Percentiles rank a stretch among this genome's conserved stretches.
phyloP scores from a whole-genome alignment of 129 eudicot genomes.

The Silybum marianum region DNA sequence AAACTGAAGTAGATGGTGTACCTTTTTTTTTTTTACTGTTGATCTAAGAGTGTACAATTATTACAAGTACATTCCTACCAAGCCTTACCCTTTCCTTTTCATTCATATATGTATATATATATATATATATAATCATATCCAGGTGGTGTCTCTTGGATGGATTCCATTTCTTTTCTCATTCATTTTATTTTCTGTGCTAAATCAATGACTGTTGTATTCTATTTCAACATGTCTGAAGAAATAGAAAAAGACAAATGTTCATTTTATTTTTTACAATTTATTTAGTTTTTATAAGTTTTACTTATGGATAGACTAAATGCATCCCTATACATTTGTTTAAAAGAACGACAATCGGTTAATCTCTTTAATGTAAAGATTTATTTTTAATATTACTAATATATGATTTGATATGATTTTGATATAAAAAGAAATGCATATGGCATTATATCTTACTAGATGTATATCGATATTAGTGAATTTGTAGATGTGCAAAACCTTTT shows the following conservation, averaged over 20 bases:
- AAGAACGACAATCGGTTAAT: too few relatives aligned
- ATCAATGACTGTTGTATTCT: background rate
- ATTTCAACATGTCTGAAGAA: background rate
- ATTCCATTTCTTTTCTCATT: background rate
- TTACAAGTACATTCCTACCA: conserved; percentile 28
- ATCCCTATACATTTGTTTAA: too few relatives aligned
- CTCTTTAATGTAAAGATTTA: too few relatives aligned
- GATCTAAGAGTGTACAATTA: conserved; percentile 39
- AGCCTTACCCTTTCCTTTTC: background rate
- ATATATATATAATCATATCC: background rate
- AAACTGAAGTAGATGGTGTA: conserved; percentile 27
- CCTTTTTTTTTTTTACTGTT: conserved; percentile 7
- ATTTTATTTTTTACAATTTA: background rate
- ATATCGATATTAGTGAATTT: too few relatives aligned
- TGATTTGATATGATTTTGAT: too few relatives aligned
- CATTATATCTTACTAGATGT: too few relatives aligned
- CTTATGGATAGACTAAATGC: too few relatives aligned
- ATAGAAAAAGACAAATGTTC: background rate
- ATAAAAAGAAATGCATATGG: too few relatives aligned
- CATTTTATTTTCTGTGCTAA: background rate
- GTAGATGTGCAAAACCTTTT: background rate
- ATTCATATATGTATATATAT: too few relatives aligned
- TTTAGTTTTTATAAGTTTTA: too few relatives aligned
- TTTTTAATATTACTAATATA: too few relatives aligned
- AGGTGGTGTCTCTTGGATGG: background rate